Evolutionary conservation across 116 monocot genomes (phyloP).

Genomic region (Papilionanthe hybrid): DNA sequence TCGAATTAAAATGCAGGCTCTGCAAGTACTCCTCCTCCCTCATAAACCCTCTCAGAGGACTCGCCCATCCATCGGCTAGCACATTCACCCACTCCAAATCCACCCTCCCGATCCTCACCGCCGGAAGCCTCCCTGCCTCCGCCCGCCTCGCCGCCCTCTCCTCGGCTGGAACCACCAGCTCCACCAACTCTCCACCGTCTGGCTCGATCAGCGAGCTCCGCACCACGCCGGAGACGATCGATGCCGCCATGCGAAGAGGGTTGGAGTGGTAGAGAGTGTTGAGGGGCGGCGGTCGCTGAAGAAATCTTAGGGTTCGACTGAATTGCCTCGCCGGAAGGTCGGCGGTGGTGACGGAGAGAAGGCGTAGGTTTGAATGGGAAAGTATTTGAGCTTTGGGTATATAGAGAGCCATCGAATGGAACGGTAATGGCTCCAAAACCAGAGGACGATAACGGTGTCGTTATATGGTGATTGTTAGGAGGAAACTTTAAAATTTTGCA

Average conservation of each 20-base stretch:
- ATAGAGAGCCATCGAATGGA: conserved; percentile 1
- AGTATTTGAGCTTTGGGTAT: neutral
- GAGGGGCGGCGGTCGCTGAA: neutral
- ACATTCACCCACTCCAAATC: conserved; percentile 96
- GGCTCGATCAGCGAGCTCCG: conserved; percentile 90
- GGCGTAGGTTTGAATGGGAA: neutral
- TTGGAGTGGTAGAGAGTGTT: conserved; percentile 13
- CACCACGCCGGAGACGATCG: neutral
- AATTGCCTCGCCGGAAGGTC: neutral
- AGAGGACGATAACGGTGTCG: neutral
- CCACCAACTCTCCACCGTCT: conserved; percentile 75
- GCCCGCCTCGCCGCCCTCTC: conserved; percentile 33
- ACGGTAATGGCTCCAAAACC: neutral
- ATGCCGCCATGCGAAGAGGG: conserved; percentile 7
- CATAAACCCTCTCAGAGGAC: conserved; percentile 95
- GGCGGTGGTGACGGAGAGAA: neutral
- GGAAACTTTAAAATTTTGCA: no score
- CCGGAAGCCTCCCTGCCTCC: conserved; percentile 60
- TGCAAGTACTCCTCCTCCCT: conserved; percentile 88
- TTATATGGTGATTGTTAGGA: no score
- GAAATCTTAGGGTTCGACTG: neutral
- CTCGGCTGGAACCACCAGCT: conserved; percentile 53
- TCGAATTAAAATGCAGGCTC: conserved; percentile 81
- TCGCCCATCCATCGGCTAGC: conserved; percentile 93
- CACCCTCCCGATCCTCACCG: conserved; percentile 43